Conservation (phyloP, 192 early-diverging fungal genomes). For the Umbelopsis vinacea region DNA sequence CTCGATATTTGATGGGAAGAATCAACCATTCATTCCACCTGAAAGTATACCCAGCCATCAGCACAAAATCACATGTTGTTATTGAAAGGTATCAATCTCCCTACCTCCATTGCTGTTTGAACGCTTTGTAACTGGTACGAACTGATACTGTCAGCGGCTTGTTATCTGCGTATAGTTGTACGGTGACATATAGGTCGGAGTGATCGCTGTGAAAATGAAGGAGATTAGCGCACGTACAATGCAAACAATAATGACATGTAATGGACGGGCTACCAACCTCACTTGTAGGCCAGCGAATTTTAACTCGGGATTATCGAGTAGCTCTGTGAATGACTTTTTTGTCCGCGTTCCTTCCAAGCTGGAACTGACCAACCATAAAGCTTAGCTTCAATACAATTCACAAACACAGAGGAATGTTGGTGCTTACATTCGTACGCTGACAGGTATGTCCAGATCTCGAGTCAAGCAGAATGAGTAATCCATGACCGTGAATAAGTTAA, state of each 20-base stretch:
- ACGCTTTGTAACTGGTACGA: slow-evolving; percentile 67
- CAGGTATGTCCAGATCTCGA: slow-evolving; percentile 62
- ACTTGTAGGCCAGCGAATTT: slow-evolving; percentile 42
- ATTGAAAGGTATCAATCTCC: background rate
- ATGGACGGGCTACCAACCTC: slow-evolving; percentile 16
- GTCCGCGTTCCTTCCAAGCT: slow-evolving; percentile 41
- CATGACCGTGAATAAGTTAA: slow-evolving; percentile 29
- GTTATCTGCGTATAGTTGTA: slow-evolving; percentile 72
- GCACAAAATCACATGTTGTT: too few species aligned
- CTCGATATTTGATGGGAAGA: slow-evolving; percentile 86
- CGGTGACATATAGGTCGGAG: slow-evolving; percentile 66
- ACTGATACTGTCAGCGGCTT: slow-evolving; percentile 68
- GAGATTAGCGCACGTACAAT: background rate
- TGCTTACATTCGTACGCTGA: slow-evolving; percentile 67
- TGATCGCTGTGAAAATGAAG: slow-evolving; percentile 41
- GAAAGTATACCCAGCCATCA: background rate
- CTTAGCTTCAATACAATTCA: background rate
- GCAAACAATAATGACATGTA: background rate
- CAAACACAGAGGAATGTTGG: background rate
- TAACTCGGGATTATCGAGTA: slow-evolving; percentile 27
- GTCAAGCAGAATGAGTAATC: slow-evolving; percentile 78
- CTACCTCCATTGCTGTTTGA: slow-evolving; percentile 65
- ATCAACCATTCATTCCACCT: slow-evolving; percentile 95
- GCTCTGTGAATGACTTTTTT: slow-evolving; percentile 31
- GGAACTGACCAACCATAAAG: slow-evolving; percentile 26